phyloP scores from a whole-genome alignment of 2,329 filamentous ascomycete genomes.

The Phialophora expanda region DNA sequence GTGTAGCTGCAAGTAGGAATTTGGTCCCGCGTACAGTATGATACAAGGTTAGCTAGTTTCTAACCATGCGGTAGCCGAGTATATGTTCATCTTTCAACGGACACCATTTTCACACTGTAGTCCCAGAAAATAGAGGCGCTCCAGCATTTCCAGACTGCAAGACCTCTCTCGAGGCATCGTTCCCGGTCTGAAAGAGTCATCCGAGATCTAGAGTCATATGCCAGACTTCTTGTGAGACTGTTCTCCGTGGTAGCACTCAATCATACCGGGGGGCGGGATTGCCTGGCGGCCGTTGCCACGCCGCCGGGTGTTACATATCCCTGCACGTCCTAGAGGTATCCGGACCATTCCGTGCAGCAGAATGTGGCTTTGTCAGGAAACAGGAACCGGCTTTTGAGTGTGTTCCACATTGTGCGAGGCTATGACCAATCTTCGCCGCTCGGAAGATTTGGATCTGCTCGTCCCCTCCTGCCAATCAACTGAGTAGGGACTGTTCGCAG shows the following conservation, averaged over 20 bases:
- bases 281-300: not conserved
- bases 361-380: not conserved
- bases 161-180: not conserved
- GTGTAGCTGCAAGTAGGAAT: not conserved
- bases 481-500: not conserved
- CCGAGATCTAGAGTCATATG: not conserved
- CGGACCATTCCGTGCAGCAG: not conserved
- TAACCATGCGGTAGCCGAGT: too few species aligned
- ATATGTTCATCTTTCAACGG: not conserved
- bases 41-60: not conserved
- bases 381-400: not conserved
- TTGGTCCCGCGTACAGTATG: not conserved
- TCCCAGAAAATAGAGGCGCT: too few species aligned
- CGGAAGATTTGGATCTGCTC: not conserved
- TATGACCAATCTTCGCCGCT: not conserved
- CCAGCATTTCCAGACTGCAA: not conserved
- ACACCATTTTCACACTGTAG: not conserved
- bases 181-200: not conserved
- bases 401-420: not conserved
- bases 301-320: not conserved
- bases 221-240: not conserved
- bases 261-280: not conserved
- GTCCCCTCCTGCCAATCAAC: not conserved
- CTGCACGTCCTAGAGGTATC: not conserved
- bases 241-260: not conserved